These are phyloP conservation scores for Dioscorea dumetorum DNA, from an alignment of 106 monocot genomes.

Conservation along the genomic window DNA sequence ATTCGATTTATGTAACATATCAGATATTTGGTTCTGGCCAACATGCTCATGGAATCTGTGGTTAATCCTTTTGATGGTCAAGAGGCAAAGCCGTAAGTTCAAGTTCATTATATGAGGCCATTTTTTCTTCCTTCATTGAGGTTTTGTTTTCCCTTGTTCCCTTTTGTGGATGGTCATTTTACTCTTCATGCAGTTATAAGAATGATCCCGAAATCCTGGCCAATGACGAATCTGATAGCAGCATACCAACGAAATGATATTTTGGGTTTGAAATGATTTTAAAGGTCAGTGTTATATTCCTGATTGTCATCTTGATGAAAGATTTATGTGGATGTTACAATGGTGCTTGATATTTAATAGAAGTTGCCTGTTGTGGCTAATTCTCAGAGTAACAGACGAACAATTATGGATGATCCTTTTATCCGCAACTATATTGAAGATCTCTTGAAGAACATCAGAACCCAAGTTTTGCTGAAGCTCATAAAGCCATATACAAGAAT, in stretches of 20 bases:
- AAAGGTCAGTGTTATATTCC: constrained; percentile 40
- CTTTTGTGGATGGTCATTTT: background rate
- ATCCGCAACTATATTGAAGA: constrained; percentile 99
- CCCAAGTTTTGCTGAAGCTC: constrained; percentile 94
- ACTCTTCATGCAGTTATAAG: constrained; percentile 60
- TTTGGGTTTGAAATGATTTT: constrained; percentile 93
- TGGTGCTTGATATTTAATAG: too few relatives aligned
- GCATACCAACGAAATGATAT: constrained; percentile 98
- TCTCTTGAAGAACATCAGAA: constrained; percentile 90
- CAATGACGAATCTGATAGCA: constrained; percentile 97
- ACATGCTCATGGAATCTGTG: constrained; percentile 99
- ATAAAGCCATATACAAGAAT: constrained; percentile 98
- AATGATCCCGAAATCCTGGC: constrained; percentile 99
- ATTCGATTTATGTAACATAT: background rate
- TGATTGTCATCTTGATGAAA: too few relatives aligned
- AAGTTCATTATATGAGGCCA: background rate
- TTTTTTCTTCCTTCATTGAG: too few relatives aligned
- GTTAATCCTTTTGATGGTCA: constrained; percentile 99
- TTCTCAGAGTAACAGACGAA: constrained; percentile 87
- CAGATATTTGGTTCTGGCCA: constrained; percentile 98
- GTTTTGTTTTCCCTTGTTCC: too few relatives aligned
- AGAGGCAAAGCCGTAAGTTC: constrained; percentile 94
- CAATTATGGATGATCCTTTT: constrained; percentile 99
- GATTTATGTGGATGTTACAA: too few relatives aligned
- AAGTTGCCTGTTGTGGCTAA: background rate